Conservation (phyloP, 495 filamentous ascomycete genomes). For the Aspergillus kassunensis region DNA sequence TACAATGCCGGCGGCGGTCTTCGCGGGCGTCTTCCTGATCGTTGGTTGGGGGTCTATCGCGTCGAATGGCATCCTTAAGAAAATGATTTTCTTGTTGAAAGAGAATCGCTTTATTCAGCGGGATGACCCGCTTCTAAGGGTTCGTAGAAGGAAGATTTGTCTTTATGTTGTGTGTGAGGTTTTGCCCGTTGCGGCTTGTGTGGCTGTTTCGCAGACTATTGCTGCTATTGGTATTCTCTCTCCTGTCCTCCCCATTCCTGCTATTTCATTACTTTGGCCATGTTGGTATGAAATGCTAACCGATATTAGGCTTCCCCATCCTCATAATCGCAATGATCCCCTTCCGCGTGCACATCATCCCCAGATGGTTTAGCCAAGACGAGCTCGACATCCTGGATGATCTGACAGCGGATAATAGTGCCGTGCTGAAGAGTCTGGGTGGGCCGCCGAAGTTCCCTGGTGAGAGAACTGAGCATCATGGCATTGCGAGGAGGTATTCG, state of each 20-base stretch:
- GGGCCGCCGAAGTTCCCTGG: constrained; percentile 50
- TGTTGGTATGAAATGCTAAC: not conserved
- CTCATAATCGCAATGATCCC: constrained; percentile 75
- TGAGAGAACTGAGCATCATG: constrained; percentile 12
- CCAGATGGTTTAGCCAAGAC: constrained; percentile 54
- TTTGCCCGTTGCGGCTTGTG: constrained; percentile 67
- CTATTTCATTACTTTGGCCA: not conserved
- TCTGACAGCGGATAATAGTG: constrained; percentile 69
- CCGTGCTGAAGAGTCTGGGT: constrained; percentile 64
- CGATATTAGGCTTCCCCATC: constrained; percentile 56
- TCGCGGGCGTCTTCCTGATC: constrained; percentile 82
- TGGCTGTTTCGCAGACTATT: constrained; percentile 85
- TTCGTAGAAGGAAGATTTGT: constrained; percentile 51
- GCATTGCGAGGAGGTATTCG: constrained; percentile 12
- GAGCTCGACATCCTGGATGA: constrained; percentile 67
- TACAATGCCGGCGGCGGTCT: constrained; percentile 72
- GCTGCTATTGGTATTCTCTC: constrained; percentile 63
- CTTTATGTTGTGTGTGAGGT: constrained; percentile 70
- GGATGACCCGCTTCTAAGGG: constrained; percentile 54
- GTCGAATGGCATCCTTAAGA: constrained; percentile 69
- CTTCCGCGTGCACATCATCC: constrained; percentile 59
- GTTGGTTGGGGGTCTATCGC: constrained; percentile 72
- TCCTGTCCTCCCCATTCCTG: too few relatives aligned
- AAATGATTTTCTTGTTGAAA: constrained; percentile 60
- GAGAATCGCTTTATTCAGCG: constrained; percentile 56